Evolutionary conservation across 1,284 basidiomycete species (phyloP), one percentile per base, ranked within the genome.

Genomic region (Apiotrichum akiyoshidainum): DNA sequence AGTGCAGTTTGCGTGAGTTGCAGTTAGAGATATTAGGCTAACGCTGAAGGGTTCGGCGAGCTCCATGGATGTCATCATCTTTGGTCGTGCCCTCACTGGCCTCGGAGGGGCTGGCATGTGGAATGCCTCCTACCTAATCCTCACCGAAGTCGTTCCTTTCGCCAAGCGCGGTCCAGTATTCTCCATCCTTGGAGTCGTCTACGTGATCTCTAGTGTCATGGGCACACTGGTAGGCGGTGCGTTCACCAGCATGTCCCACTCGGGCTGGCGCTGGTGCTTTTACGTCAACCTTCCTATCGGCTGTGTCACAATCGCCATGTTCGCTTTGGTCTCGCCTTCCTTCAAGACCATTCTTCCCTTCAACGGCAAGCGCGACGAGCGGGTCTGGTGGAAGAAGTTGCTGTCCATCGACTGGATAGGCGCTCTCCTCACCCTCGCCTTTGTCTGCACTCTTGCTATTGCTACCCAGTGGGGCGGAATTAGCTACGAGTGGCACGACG

Each of bases 191-290:
- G 68, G 68, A 5, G 41, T 65, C 4, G 60, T 57, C 51, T 70
- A 64, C 51, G 65, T 68, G 33, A 14, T 65, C 9, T 61, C 66
- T 5, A 67, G 62, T 1, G 68, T 70, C 16, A 63, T 64, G 58
- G 68, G 68, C 26, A 65, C 66, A 11, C 54, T 70, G 0, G 55
- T 70, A 21, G 68, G 65, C 41, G 67, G 66, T 9, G 68, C 65
- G 16, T 61, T 70, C 53, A 68, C 68, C 7, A 66, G 66, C 51
- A 61, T 62, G 44, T 51, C 52, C 2, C 26, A 8, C 17, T 54
- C 22, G 65, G 66, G 17, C 64, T 67, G 42, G 68, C 53, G 68
- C 48, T 70, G 67, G 68, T 69, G 68, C 52, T 69, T 69, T 52
- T 69, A 69, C 54, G 58, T 69, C 53, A 65, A 64, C 22, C 55